These are phyloP conservation scores for Chlamydomonas schloesseri DNA, from an alignment of 139 green algal genomes.

Conservation along the genomic window DNA sequence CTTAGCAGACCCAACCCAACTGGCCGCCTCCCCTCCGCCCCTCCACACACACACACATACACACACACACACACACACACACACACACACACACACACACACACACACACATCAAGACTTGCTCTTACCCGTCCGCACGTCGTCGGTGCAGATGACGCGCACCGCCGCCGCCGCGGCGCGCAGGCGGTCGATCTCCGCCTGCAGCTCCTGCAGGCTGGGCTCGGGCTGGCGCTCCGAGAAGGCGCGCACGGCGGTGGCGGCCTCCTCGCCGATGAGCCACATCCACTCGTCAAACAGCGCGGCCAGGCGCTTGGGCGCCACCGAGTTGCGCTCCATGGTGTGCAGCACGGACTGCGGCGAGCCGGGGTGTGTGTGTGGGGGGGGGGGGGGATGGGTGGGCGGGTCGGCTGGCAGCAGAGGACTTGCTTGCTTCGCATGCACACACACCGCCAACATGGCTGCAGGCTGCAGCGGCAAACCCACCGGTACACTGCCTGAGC, in stretches of 20 bases:
- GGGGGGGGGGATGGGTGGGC: too few species aligned
- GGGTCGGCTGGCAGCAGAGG: too few species aligned
- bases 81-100: not conserved
- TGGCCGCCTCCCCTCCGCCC: too few species aligned
- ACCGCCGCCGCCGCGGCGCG: conserved; percentile 56
- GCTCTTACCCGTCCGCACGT: conserved; percentile 75
- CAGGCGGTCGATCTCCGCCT: conserved; percentile 68
- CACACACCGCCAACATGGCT: too few species aligned
- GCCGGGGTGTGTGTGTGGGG: too few species aligned
- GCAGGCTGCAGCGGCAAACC: too few species aligned
- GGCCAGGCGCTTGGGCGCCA: conserved; percentile 63
- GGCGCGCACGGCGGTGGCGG: conserved; percentile 28
- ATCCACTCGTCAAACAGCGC: conserved; percentile 69
- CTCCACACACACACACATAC: not conserved
- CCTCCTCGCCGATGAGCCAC: conserved; percentile 60
- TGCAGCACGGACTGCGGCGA: conserved; percentile 50
- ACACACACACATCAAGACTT: not conserved
- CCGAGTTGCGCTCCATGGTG: conserved; percentile 63
- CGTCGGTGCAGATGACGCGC: conserved; percentile 57
- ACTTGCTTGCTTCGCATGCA: too few species aligned
- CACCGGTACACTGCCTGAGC: too few species aligned
- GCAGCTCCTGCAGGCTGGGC: conserved; percentile 60
- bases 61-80: too few species aligned
- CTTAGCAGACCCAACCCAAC: too few species aligned
- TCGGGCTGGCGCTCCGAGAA: conserved; percentile 42